Conservation (phyloP, 2,329 filamentous ascomycete genomes). For the Aspergillus sp. region DNA sequence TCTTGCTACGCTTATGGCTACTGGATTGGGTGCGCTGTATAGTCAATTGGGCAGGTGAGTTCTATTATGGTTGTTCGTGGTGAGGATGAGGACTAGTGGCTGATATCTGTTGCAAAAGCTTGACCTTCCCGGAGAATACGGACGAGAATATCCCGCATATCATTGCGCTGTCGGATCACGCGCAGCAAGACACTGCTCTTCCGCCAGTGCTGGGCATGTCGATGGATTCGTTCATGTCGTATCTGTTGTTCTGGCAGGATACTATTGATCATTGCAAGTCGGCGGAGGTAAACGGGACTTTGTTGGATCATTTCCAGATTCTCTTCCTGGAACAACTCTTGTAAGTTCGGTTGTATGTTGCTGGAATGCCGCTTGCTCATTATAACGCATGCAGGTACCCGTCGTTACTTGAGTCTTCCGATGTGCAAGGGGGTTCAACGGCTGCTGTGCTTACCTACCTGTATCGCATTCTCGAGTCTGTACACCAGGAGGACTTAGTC, state of each 20-base stretch:
- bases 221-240: slow-evolving; percentile 89
- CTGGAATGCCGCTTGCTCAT: background rate
- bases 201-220: slow-evolving; percentile 82
- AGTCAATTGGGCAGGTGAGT: slow-evolving; percentile 65
- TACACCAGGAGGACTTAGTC: slow-evolving; percentile 92
- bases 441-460: slow-evolving; percentile 95
- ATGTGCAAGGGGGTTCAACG: slow-evolving; percentile 94
- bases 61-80: background rate
- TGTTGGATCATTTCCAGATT: slow-evolving; percentile 95
- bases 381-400: slow-evolving; percentile 67
- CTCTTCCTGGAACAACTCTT: slow-evolving; percentile 93
- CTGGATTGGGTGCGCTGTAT: slow-evolving; percentile 78
- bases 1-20: slow-evolving; percentile 94
- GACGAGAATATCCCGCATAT: slow-evolving; percentile 74
- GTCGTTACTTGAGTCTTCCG: slow-evolving; percentile 92
- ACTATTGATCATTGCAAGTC: slow-evolving; percentile 94
- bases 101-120: slow-evolving; percentile 51
- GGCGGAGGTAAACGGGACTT: slow-evolving; percentile 83
- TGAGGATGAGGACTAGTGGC: background rate
- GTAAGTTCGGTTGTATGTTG: slow-evolving; percentile 52
- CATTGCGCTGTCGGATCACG: slow-evolving; percentile 84
- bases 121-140: slow-evolving; percentile 69
- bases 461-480: slow-evolving; percentile 81
- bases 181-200: slow-evolving; percentile 70
- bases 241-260: slow-evolving; percentile 97